Conservation (phyloP, 1,139 yeast genomes). For the Scheffersomyces parashehatae region DNA sequence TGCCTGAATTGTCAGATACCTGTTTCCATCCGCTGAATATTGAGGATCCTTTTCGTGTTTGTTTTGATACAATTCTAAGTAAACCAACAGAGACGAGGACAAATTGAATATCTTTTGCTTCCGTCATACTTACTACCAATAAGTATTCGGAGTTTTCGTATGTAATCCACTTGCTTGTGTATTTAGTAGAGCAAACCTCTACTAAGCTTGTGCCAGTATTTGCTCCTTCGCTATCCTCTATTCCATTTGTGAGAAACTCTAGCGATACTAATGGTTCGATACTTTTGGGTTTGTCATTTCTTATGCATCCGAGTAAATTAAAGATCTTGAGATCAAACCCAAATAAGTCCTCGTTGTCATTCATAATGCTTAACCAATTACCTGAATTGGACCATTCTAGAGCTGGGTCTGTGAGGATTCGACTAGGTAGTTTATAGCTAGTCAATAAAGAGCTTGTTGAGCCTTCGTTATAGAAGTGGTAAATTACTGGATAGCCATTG, state of each 20-base stretch:
- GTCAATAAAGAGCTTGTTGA: conserved; percentile 27
- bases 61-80: conserved; percentile 15
- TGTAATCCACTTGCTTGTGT: conserved; percentile 6
- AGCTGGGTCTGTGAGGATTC: conserved; percentile 17
- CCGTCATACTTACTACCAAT: conserved; percentile 13
- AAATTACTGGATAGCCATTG: conserved; percentile 22
- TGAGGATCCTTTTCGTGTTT: not conserved
- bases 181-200: not conserved
- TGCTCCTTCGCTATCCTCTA: not conserved
- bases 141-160: conserved; percentile 12
- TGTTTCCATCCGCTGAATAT: conserved; percentile 1
- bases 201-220: not conserved
- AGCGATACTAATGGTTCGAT: not conserved
- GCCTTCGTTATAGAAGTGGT: conserved; percentile 40
- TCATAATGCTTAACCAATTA: conserved; percentile 35
- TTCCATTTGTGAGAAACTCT: not conserved
- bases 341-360: conserved; percentile 22
- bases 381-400: conserved; percentile 37
- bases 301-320: conserved; percentile 21
- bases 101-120: conserved; percentile 12
- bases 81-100: conserved; percentile 18
- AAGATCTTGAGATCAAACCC: conserved; percentile 34
- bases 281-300: not conserved
- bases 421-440: conserved; percentile 20
- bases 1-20: not conserved